Conservation (phyloP, 2,329 filamentous ascomycete species). For the Paracoccidioides brasiliensis region DNA sequence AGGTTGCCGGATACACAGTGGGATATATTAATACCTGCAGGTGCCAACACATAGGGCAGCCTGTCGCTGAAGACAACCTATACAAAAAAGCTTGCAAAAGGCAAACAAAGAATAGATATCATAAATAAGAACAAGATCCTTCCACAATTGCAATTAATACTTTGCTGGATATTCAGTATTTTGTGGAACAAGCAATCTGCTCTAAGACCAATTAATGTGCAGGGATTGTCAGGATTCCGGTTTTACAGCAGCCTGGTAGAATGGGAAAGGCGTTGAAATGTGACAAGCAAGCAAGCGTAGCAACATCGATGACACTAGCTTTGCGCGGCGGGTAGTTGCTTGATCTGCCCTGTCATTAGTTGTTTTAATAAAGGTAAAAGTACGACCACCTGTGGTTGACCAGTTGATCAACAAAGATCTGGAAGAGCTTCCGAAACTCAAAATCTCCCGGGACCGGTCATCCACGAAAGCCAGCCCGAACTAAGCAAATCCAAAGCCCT, state of each 20-base stretch:
- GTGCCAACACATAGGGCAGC: slow-evolving; percentile 17
- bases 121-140: slow-evolving; percentile 7
- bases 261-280: slow-evolving; percentile 12
- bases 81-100: slow-evolving; percentile 2
- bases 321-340: slow-evolving; percentile 11
- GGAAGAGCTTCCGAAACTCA: background rate
- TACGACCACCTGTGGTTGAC: background rate
- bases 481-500: background rate
- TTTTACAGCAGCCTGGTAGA: slow-evolving; percentile 17
- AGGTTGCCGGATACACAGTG: slow-evolving; percentile 8
- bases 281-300: slow-evolving; percentile 11
- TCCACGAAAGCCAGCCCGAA: background rate
- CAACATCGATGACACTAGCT: slow-evolving; percentile 8
- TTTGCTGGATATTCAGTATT: slow-evolving; percentile 15
- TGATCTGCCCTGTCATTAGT: slow-evolving; percentile 1
- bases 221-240: slow-evolving; percentile 16
- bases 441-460: background rate
- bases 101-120: slow-evolving; percentile 13
- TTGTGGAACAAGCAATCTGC: slow-evolving; percentile 22
- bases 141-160: slow-evolving; percentile 8
- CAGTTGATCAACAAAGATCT: slow-evolving; percentile 1
- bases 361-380: background rate
- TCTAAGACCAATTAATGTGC: slow-evolving; percentile 19
- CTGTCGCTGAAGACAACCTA: slow-evolving; percentile 18
- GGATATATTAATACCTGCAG: slow-evolving; percentile 4